A percentile compares a stretch with the other conserved stretches of the same genome.
Evolutionary conservation across 2,329 filamentous ascomycete species (phyloP).

Genomic region (Colletotrichum costaricense): DNA sequence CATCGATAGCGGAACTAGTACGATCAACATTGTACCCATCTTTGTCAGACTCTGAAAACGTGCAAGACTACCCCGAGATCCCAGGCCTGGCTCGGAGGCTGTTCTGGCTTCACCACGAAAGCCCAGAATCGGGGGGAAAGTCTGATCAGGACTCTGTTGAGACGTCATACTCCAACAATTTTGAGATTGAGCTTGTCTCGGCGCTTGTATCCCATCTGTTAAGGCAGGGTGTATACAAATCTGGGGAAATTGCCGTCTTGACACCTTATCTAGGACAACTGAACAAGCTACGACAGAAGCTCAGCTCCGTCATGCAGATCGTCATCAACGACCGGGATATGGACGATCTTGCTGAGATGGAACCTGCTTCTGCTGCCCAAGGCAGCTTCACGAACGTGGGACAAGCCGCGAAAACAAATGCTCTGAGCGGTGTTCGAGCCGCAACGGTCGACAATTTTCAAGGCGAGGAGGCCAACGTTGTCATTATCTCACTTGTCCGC

Average conservation of each 20-base stretch:
- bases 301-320: slow-evolving; percentile 67
- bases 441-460: slow-evolving; percentile 83
- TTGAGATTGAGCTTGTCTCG: slow-evolving; percentile 72
- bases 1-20: slow-evolving; percentile 69
- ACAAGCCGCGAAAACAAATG: slow-evolving; percentile 41
- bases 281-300: slow-evolving; percentile 57
- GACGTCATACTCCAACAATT: slow-evolving; percentile 65
- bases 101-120: slow-evolving; percentile 72
- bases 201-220: slow-evolving; percentile 74
- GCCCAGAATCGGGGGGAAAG: slow-evolving; percentile 15
- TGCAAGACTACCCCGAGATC: slow-evolving; percentile 57
- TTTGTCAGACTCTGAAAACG: slow-evolving; percentile 60
- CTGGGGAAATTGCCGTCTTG: slow-evolving; percentile 75
- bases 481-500: slow-evolving; percentile 77
- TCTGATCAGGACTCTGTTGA: slow-evolving; percentile 43
- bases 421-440: slow-evolving; percentile 62
- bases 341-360: slow-evolving; percentile 60
- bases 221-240: slow-evolving; percentile 70
- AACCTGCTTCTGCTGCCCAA: slow-evolving; percentile 39
- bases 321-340: slow-evolving; percentile 71
- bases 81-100: slow-evolving; percentile 63
- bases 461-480: slow-evolving; percentile 78
- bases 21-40: slow-evolving; percentile 66
- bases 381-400: not conserved
- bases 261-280: slow-evolving; percentile 74